These are phyloP conservation scores for Aquilaria agallochum DNA, from an alignment of 441 rosid genomes.

Conservation along the genomic window DNA sequence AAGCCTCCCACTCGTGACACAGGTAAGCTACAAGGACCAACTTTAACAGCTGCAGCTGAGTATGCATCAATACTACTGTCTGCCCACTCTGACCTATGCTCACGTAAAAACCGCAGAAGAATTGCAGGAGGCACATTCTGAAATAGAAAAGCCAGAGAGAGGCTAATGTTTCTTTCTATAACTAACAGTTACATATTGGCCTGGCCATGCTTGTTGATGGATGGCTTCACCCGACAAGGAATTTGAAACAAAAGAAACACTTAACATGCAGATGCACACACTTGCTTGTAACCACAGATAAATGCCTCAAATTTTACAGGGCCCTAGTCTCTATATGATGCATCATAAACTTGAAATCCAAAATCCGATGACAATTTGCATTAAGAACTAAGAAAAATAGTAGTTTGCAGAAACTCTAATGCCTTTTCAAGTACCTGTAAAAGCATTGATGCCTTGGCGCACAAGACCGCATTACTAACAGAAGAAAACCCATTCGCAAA, in stretches of 20 bases:
- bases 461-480: slow-evolving; percentile 73
- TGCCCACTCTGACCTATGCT: slow-evolving; percentile 99
- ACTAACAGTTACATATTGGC: no score
- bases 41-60: slow-evolving; percentile 91
- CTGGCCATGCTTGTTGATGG: no score
- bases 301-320: not conserved
- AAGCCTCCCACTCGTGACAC: slow-evolving; percentile 79
- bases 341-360: no score
- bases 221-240: no score
- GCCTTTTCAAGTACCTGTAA: slow-evolving; percentile 50
- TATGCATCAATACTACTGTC: slow-evolving; percentile 93
- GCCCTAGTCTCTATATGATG: slow-evolving; percentile 2
- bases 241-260: no score
- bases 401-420: no score
- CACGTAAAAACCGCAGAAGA: slow-evolving; percentile 88
- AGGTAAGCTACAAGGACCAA: slow-evolving; percentile 77
- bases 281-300: not conserved
- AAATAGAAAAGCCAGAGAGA: slow-evolving; percentile 9
- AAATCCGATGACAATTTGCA: no score
- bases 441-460: slow-evolving; percentile 98
- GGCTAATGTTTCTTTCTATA: no score
- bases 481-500: slow-evolving; percentile 79
- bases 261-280: not conserved
- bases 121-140: slow-evolving; percentile 97
- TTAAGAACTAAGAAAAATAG: no score